Evolutionary conservation across 1,284 basidiomycete genomes (phyloP), one percentile per base, ranked within the genome.

Genomic region (Cryptococcus floricola): DNA sequence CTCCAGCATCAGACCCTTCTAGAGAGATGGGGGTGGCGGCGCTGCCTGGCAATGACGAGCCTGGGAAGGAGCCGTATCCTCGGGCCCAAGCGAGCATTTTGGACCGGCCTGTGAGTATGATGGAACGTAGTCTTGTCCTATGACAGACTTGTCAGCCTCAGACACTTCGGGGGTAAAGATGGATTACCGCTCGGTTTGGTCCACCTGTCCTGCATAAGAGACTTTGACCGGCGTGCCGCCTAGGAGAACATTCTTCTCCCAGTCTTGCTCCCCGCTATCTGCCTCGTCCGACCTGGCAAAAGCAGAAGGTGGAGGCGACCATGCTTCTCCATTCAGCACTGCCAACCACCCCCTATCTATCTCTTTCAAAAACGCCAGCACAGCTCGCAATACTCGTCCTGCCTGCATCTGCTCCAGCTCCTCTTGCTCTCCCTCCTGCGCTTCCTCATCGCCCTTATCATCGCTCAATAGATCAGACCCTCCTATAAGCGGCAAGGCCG

Each of bases 51-150:
- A 61, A 41, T 5, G 53, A 28, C 9, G 52, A 34, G 19, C 68
- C 66, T 4, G 58, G 54, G 49, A 72, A 72, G 5, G 58, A 39
- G 14, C 70, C 70, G 39, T 72, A 72, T 9, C 61, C 60, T 50
- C 69, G 56, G 9, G 66, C 66, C 70, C 69, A 72, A 1, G 68
- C 66, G 5, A 69, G 38, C 12, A 70, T 18, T 52, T 64, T 67
- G 25, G 63, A 61, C 13, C 64, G 53, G 1, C 42, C 60, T 3
- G 63, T 38, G 3, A 65, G 49, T 34, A 69, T 57, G 14, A 72
- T 66, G 16, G 62, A 65, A 38, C 59, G 50, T 18, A 72, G 42
- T n/a, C 70, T 59, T 16, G 65, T 69, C 19, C 66, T 61, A 14
- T 50, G 4, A 13, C 25, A 27, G 7, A 47, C 1, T 18, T 43